Percentiles rank a stretch among this genome's conserved stretches.
phyloP scores from a whole-genome alignment of 768 basidiomycete species.

The Lactarius vividus region DNA sequence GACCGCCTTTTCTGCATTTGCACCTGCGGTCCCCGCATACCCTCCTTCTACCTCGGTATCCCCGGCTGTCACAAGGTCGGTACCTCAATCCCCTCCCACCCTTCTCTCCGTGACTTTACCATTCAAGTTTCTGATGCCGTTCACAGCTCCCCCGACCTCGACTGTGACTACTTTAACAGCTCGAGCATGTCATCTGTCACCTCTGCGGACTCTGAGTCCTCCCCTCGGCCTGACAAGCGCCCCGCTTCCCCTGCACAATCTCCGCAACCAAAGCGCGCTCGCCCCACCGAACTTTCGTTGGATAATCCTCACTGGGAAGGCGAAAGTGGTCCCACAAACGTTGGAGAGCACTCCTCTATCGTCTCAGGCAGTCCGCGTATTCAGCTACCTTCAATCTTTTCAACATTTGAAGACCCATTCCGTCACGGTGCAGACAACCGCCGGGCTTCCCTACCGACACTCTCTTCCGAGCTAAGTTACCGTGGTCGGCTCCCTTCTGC shows the following conservation, averaged over 20 bases:
- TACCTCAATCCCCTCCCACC: constrained; percentile 5
- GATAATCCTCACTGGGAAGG: constrained; percentile 31
- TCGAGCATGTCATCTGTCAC: constrained; percentile 80
- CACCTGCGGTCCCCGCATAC: constrained; percentile 18
- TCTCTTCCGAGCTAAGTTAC: constrained; percentile 46
- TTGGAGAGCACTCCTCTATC: constrained; percentile 40
- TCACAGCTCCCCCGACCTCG: constrained; percentile 44
- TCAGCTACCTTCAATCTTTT: constrained; percentile 72
- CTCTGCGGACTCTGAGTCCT: constrained; percentile 63
- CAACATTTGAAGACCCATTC: constrained; percentile 60
- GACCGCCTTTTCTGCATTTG: constrained; percentile 21
- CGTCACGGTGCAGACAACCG: constrained; percentile 46
- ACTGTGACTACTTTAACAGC: constrained; percentile 43
- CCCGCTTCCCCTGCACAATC: constrained; percentile 46
- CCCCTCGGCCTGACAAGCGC: constrained; percentile 62
- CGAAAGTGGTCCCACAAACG: constrained; percentile 27
- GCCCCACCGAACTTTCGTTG: constrained; percentile 34
- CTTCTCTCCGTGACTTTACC: constrained; percentile 8
- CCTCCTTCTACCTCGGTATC: constrained; percentile 26
- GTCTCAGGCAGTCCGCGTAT: constrained; percentile 50
- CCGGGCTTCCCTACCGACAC: constrained; percentile 61
- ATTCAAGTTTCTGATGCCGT: constrained; percentile 14
- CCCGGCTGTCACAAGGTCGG: constrained; percentile 27
- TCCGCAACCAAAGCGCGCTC: constrained; percentile 47
- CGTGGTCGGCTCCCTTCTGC: constrained; percentile 58